Evolutionary conservation across 2,329 filamentous ascomycete species (phyloP).

Genomic region (Fusarium pseudograminearum): DNA sequence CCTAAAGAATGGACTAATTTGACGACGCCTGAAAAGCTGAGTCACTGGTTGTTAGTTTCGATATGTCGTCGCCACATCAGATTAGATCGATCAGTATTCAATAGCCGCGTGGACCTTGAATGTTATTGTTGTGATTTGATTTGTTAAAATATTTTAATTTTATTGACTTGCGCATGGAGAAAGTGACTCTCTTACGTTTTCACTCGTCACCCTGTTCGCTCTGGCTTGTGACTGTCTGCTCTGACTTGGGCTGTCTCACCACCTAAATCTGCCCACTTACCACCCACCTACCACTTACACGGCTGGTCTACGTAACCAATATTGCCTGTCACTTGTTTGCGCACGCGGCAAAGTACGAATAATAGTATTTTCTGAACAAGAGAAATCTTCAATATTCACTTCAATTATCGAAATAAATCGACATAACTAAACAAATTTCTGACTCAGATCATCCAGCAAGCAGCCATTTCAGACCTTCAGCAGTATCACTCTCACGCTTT

Average conservation of each 20-base stretch:
- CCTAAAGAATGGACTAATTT: background rate
- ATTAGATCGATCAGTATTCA: constrained; percentile 27
- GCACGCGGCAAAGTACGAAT: constrained; percentile 4
- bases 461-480: constrained; percentile 46
- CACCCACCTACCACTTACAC: constrained; percentile 42
- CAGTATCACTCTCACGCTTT: constrained; percentile 41
- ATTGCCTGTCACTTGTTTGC: background rate
- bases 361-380: background rate
- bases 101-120: constrained; percentile 36
- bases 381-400: too few species aligned
- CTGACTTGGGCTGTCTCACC: background rate
- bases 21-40: constrained; percentile 28
- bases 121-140: constrained; percentile 16
- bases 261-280: constrained; percentile 26
- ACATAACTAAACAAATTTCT: background rate
- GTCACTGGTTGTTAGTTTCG: constrained; percentile 22
- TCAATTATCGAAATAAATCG: background rate
- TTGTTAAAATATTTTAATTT: background rate
- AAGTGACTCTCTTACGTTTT: background rate
- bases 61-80: constrained; percentile 37
- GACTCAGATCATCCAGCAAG: constrained; percentile 3
- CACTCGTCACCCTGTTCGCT: background rate
- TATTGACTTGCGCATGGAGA: background rate
- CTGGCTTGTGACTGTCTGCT: background rate
- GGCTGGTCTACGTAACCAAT: constrained; percentile 34